These are phyloP conservation scores for Pseudogymnoascus sp. DNA, from an alignment of 2,329 filamentous ascomycete genomes.

Conservation along the genomic window DNA sequence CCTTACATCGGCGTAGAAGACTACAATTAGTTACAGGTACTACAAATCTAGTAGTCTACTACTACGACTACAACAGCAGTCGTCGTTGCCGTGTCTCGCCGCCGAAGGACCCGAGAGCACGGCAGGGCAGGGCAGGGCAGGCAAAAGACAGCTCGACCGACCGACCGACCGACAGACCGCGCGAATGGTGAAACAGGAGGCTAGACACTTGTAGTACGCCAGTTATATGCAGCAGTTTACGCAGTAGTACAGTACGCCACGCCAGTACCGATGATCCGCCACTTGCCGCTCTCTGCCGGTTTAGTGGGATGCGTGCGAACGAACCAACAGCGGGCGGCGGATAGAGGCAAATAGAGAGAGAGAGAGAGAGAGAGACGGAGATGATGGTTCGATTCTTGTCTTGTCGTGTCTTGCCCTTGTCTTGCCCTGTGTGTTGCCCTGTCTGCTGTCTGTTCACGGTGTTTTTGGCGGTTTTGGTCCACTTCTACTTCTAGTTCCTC, in stretches of 20 bases:
- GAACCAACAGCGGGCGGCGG: too few species aligned
- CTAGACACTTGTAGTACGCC: neutral
- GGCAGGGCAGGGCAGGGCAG: neutral
- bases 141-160: too few species aligned
- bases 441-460: neutral
- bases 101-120: neutral
- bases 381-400: neutral
- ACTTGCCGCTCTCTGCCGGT: neutral
- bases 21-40: too few species aligned
- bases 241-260: too few species aligned
- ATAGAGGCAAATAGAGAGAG: too few species aligned
- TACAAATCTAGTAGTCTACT: too few species aligned
- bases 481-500: too few species aligned
- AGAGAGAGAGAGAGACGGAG: too few species aligned
- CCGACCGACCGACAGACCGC: too few species aligned
- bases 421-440: neutral
- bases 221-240: too few species aligned
- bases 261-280: neutral
- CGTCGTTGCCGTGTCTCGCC: neutral
- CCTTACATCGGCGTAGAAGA: neutral
- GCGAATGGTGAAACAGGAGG: neutral
- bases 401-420: neutral
- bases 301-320: neutral
- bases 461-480: too few species aligned
- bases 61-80: too few species aligned